phyloP scores from a whole-genome alignment of 495 filamentous ascomycete species.

The Penicillium cataractarum region DNA sequence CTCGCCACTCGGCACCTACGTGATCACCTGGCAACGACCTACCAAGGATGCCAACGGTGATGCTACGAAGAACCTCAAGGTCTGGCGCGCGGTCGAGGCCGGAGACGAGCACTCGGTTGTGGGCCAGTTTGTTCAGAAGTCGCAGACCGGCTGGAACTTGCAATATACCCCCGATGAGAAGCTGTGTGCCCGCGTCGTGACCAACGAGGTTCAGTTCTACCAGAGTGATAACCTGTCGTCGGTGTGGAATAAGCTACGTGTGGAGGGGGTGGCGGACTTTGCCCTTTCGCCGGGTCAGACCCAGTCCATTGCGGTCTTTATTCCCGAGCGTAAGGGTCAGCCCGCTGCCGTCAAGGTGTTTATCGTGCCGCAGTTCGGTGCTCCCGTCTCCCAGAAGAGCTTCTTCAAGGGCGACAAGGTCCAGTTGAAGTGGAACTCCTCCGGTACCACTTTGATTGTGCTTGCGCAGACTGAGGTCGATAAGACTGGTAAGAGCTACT shows the following conservation, averaged over 20 bases:
- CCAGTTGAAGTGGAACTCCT: constrained; percentile 93
- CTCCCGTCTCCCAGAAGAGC: constrained; percentile 89
- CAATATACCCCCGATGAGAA: constrained; percentile 94
- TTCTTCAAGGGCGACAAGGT: constrained; percentile 99
- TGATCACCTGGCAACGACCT: constrained; percentile 96
- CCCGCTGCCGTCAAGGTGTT: constrained; percentile 93
- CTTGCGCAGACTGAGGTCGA: constrained; percentile 98
- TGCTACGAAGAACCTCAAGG: constrained; percentile 92
- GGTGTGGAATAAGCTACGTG: constrained; percentile 92
- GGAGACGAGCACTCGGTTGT: constrained; percentile 70
- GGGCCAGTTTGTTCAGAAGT: constrained; percentile 91
- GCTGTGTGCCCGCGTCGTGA: constrained; percentile 89
- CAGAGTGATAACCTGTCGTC: constrained; percentile 79
- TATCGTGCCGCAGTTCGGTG: constrained; percentile 81
- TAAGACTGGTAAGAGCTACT: constrained; percentile 97
- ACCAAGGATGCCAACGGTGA: constrained; percentile 91
- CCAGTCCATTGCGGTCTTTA: constrained; percentile 87
- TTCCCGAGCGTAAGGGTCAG: constrained; percentile 95
- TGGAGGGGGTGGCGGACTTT: constrained; percentile 90
- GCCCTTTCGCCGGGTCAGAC: constrained; percentile 85
- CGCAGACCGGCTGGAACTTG: constrained; percentile 93
- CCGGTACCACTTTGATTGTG: constrained; percentile 89
- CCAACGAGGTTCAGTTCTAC: constrained; percentile 97
- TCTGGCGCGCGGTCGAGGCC: constrained; percentile 77
- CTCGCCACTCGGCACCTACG: constrained; percentile 85